Evolutionary conservation across 1,284 basidiomycete genomes (phyloP), one percentile per base, ranked within the genome.

Genomic region (Erythrobasidium hasegawianum): DNA sequence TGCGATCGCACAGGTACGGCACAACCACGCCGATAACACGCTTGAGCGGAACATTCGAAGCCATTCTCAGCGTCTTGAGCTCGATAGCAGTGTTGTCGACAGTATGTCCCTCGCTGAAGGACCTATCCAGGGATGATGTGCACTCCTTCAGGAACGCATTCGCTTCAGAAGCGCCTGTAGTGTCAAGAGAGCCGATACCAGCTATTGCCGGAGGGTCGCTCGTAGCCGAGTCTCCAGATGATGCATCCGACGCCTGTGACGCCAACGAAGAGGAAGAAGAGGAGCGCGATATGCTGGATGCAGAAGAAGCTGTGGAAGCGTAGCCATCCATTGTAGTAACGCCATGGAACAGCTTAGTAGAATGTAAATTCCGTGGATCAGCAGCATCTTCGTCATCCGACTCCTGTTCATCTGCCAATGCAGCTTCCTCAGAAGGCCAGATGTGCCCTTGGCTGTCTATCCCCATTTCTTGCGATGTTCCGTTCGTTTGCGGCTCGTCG

Each of bases 1-100:
- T 85, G 66, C 81, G 82, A 69, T 86, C 84, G 59, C 90, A 86
- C 64, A 91, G 81, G 29, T 84, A 85, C 18, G 81, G 82, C 38
- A 94, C 81, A 27, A 92, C 89, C 14, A 86, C 86, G 76, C 87
- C 86, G 59, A 87, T 83, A 54, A 95, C 90, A 68, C 85, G 82
- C 18, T 81, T 81, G 27, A 92, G 82, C 2, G 88, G 83, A 50
- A 94, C 92, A 75, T 95, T 95, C 71, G 86, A 88, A 47, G 91
- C 90, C 92, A 95, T 95, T 54, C 92, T 86, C 59, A 95, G 82
- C 57, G 91, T 95, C 81, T 94, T 95, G 71, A 95, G 83, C 76
- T 95, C 91, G 72, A 95, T 90, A 0, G 89, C 83, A 0, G 91
- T 90, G 78, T 95, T 91, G 73, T 94, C 91, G 58, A 93, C 85